Conservation (phyloP, 1,139 yeast species). For the Pichia inconspicua region DNA sequence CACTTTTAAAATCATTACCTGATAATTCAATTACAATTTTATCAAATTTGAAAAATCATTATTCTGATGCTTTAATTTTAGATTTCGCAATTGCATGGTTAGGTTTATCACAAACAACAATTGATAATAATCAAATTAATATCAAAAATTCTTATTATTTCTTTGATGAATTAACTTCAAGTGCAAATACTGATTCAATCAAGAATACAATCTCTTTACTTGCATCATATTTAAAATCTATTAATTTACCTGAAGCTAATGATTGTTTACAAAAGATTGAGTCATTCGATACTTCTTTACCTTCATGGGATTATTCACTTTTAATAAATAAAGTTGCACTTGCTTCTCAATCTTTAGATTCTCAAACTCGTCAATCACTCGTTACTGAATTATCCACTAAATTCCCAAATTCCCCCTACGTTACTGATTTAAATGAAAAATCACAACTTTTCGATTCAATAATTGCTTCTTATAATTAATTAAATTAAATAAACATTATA, state of each 20-base stretch:
- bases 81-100: slow-evolving; percentile 26
- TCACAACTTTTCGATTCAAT: slow-evolving; percentile 44
- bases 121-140: slow-evolving; percentile 10
- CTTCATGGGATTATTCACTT: slow-evolving; percentile 33
- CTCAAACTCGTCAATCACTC: slow-evolving; percentile 23
- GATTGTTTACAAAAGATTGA: slow-evolving; percentile 30
- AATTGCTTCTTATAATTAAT: slow-evolving; percentile 38
- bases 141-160: slow-evolving; percentile 24
- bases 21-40: slow-evolving; percentile 3
- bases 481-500: neutral
- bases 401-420: slow-evolving; percentile 34
- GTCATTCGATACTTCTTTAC: slow-evolving; percentile 18
- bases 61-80: slow-evolving; percentile 21
- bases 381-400: slow-evolving; percentile 34
- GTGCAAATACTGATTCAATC: slow-evolving; percentile 22
- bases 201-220: slow-evolving; percentile 32
- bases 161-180: slow-evolving; percentile 25
- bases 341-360: slow-evolving; percentile 39
- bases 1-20: slow-evolving; percentile 4
- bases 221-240: slow-evolving; percentile 33
- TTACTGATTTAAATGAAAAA: slow-evolving; percentile 40
- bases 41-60: slow-evolving; percentile 7
- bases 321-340: slow-evolving; percentile 48
- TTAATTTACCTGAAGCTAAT: slow-evolving; percentile 36
- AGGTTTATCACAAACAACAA: slow-evolving; percentile 9